phyloP scores from a whole-genome alignment of 768 basidiomycete species.

The Paxillus rubicundulus region DNA sequence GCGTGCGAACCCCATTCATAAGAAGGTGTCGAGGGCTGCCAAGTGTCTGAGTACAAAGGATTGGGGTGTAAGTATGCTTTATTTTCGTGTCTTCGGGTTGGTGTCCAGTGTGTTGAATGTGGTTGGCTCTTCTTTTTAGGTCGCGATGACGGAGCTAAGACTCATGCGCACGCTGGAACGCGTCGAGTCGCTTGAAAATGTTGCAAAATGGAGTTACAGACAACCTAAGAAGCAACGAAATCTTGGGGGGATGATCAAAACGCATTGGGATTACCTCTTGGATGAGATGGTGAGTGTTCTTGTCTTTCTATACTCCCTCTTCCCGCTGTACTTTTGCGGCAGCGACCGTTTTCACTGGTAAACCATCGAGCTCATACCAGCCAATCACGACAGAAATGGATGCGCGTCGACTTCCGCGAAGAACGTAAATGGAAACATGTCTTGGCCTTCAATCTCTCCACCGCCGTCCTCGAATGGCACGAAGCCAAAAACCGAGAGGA shows the following conservation, averaged over 20 bases:
- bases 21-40: constrained; percentile 61
- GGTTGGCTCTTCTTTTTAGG: constrained; percentile 37
- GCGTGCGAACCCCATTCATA: constrained; percentile 73
- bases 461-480: constrained; percentile 87
- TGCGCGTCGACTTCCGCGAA: constrained; percentile 92
- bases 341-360: not conserved
- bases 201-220: constrained; percentile 84
- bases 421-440: constrained; percentile 91
- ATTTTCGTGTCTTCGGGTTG: not conserved
- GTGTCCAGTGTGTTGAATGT: not conserved
- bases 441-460: constrained; percentile 78
- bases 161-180: constrained; percentile 79
- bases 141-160: constrained; percentile 77
- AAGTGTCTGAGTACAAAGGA: constrained; percentile 81
- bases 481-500: constrained; percentile 62
- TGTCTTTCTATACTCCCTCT: not conserved
- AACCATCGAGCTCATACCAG: constrained; percentile 8
- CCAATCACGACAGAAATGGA: constrained; percentile 73
- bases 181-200: constrained; percentile 78
- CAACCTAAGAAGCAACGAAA: constrained; percentile 94
- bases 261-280: constrained; percentile 93
- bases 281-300: constrained; percentile 83
- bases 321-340: not conserved
- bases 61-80: constrained; percentile 64
- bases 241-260: constrained; percentile 69